phyloP scores from a whole-genome alignment of 2,329 filamentous ascomycete species.

The Xylariaceae sp. region DNA sequence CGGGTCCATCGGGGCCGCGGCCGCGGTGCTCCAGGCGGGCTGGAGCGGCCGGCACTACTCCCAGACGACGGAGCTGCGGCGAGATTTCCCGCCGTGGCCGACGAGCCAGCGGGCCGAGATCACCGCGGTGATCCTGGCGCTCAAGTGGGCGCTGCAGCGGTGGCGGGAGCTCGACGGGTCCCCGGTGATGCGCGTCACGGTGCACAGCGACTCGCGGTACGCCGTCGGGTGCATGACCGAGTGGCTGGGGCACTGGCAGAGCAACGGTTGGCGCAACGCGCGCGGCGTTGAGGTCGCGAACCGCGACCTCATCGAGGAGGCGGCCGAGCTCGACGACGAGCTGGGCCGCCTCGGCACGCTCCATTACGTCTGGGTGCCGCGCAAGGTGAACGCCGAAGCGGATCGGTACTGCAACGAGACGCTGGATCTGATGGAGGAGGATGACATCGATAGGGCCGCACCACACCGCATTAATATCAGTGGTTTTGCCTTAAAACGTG shows the following conservation, averaged over 20 bases:
- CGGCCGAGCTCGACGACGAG: slow-evolving; percentile 16
- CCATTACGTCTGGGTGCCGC: slow-evolving; percentile 25
- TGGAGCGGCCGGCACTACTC: too few relatives aligned
- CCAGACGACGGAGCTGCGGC: too few relatives aligned
- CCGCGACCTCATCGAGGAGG: slow-evolving; percentile 25
- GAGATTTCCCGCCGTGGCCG: slow-evolving; percentile 1
- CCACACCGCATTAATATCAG: too few relatives aligned
- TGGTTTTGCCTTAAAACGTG: too few relatives aligned
- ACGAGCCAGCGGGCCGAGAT: slow-evolving; percentile 31
- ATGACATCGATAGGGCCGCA: too few relatives aligned
- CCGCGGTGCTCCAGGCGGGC: too few relatives aligned
- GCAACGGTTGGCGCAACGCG: slow-evolving; percentile 26
- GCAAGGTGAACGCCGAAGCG: slow-evolving; percentile 24
- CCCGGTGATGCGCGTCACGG: slow-evolving; percentile 19
- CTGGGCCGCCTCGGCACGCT: slow-evolving; percentile 22
- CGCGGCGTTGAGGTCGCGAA: slow-evolving; percentile 25
- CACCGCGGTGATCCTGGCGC: slow-evolving; percentile 34
- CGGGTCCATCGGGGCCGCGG: background rate
- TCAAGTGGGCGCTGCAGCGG: slow-evolving; percentile 35
- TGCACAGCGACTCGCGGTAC: slow-evolving; percentile 31
- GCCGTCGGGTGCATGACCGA: too few relatives aligned
- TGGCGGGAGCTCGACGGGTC: slow-evolving; percentile 9
- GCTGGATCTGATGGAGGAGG: too few relatives aligned
- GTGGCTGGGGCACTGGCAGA: slow-evolving; percentile 25
- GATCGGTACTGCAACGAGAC: slow-evolving; percentile 24